A percentile compares a stretch with the other conserved stretches of the same genome.
Conservation (phyloP, 2,329 filamentous ascomycete species). For the Fusarium buharicum region DNA sequence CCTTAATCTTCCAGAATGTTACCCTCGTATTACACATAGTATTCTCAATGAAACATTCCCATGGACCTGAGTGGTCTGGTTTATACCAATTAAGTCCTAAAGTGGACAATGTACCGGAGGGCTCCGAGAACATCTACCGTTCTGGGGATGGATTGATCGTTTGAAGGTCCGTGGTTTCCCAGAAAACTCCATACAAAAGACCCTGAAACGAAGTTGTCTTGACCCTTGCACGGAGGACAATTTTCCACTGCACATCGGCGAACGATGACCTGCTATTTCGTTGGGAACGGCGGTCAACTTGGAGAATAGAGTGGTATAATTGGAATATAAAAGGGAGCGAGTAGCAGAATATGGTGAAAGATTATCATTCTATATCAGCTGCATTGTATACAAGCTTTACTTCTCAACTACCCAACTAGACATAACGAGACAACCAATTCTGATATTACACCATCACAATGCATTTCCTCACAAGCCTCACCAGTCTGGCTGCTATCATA, state of each 20-base stretch:
- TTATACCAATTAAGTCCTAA: not conserved
- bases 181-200: not conserved
- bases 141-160: not conserved
- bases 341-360: not conserved
- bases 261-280: not conserved
- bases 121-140: not conserved
- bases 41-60: not conserved
- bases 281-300: not conserved
- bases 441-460: conserved; percentile 4
- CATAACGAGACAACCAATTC: not conserved
- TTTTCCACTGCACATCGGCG: conserved; percentile 15
- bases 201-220: conserved; percentile 1
- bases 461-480: conserved; percentile 21
- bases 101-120: conserved; percentile 1
- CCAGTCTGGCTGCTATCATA: conserved; percentile 24
- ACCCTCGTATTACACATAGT: conserved; percentile 1
- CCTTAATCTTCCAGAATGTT: not conserved
- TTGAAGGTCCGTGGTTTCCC: conserved; percentile 11
- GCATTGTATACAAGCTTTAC: not conserved
- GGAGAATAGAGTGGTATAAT: not conserved
- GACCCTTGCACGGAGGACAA: conserved; percentile 11
- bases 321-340: not conserved
- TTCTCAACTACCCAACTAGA: not conserved
- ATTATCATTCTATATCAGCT: not conserved
- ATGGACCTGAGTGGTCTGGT: not conserved